A percentile compares a stretch with the other conserved stretches of the same genome.
These are phyloP conservation scores for Neocallimastix lanati DNA, from an alignment of 192 early-diverging fungal species.

Conservation along the genomic window DNA sequence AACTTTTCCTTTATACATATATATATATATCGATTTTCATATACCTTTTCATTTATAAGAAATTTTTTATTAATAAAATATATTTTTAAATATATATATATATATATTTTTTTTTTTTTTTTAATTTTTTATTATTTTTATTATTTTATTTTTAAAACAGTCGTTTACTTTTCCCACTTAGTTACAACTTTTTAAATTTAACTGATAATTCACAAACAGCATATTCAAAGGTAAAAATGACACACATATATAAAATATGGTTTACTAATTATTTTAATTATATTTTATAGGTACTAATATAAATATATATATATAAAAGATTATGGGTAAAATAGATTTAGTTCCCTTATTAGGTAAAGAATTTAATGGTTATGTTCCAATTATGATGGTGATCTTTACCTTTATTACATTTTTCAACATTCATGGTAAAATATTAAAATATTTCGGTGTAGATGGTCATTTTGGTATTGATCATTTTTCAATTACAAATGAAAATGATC, in stretches of 20 bases:
- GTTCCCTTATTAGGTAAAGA: constrained; percentile 72
- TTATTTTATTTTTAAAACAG: constrained; percentile 1
- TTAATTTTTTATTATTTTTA: too few species aligned
- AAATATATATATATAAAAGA: too few species aligned
- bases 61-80: too few species aligned
- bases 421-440: constrained; percentile 21
- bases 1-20: too few species aligned
- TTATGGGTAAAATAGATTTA: constrained; percentile 70
- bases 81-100: too few species aligned
- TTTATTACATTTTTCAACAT: constrained; percentile 60
- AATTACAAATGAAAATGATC: neutral
- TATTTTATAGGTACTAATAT: too few species aligned
- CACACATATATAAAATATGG: too few species aligned
- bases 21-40: too few species aligned
- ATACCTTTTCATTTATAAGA: too few species aligned
- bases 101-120: too few species aligned
- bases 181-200: constrained; percentile 84
- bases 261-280: too few species aligned
- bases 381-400: constrained; percentile 64
- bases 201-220: constrained; percentile 20
- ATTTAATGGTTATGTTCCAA: constrained; percentile 74
- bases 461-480: neutral
- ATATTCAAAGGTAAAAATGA: constrained; percentile 24
- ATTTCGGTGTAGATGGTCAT: neutral
- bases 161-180: constrained; percentile 53